Conservation (phyloP, 2,329 filamentous ascomycete genomes). For the Colletotrichum siamense region DNA sequence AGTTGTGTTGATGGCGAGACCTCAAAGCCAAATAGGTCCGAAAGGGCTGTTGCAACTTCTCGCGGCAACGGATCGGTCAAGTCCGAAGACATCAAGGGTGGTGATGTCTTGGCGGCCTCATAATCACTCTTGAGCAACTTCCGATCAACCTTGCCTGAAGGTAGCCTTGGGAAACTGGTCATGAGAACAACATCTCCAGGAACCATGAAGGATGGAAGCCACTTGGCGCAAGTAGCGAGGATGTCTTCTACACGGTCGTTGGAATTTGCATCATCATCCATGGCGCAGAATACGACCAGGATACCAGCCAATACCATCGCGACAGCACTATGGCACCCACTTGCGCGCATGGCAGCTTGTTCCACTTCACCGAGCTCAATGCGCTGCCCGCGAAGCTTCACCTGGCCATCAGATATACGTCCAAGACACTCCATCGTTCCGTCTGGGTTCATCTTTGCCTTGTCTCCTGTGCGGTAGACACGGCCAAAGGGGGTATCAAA, state of each 20-base stretch:
- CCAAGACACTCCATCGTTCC: slow-evolving; percentile 85
- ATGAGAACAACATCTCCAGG: slow-evolving; percentile 74
- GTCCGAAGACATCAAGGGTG: neutral
- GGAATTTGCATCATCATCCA: slow-evolving; percentile 40
- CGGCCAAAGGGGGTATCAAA: slow-evolving; percentile 70
- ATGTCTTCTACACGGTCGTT: slow-evolving; percentile 43
- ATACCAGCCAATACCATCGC: slow-evolving; percentile 71
- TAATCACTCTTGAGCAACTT: slow-evolving; percentile 54
- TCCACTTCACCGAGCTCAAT: slow-evolving; percentile 83
- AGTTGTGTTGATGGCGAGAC: slow-evolving; percentile 49
- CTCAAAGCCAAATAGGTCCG: slow-evolving; percentile 42
- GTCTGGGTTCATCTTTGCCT: slow-evolving; percentile 69
- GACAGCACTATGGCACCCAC: slow-evolving; percentile 68
- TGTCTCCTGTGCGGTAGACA: slow-evolving; percentile 87
- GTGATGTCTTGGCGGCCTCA: neutral
- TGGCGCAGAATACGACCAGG: slow-evolving; percentile 77
- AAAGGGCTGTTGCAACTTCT: slow-evolving; percentile 45
- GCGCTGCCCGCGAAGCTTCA: slow-evolving; percentile 85
- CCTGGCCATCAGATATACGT: slow-evolving; percentile 79
- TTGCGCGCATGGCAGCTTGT: slow-evolving; percentile 66
- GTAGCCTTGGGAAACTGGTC: slow-evolving; percentile 71
- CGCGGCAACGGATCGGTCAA: slow-evolving; percentile 20
- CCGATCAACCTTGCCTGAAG: slow-evolving; percentile 85
- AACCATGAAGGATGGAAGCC: slow-evolving; percentile 86
- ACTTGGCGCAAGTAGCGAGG: slow-evolving; percentile 66